Conservation (phyloP, 768 basidiomycete genomes). For the Rhodocollybia butyracea region DNA sequence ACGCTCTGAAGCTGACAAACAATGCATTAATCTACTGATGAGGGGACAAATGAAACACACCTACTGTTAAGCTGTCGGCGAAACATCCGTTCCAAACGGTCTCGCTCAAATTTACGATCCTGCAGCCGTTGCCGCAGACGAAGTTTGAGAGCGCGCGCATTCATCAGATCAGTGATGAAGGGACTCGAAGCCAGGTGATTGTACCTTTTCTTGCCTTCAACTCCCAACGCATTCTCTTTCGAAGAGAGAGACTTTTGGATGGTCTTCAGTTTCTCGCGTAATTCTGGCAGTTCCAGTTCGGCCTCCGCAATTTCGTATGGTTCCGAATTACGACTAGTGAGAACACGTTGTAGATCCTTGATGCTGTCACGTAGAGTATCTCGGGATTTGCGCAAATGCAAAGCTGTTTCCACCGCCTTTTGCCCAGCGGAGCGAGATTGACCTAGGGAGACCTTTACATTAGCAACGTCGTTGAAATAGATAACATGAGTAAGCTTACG, state of each 20-base stretch:
- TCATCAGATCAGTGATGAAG: not conserved
- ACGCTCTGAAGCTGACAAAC: conserved; percentile 12
- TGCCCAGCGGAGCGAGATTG: not conserved
- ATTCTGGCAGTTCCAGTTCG: not conserved
- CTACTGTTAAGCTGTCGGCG: not conserved
- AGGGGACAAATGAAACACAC: not conserved
- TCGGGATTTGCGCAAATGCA: not conserved
- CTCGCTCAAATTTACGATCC: not conserved
- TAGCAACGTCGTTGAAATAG: not conserved
- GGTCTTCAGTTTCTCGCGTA: not conserved
- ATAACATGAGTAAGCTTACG: conserved; percentile 12
- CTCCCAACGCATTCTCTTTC: not conserved
- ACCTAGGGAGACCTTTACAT: not conserved
- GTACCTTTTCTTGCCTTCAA: not conserved
- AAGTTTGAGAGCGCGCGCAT: not conserved
- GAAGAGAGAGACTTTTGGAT: not conserved
- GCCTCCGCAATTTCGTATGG: conserved; percentile 1
- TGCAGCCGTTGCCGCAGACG: not conserved
- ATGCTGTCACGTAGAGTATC: not conserved
- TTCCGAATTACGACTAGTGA: not conserved
- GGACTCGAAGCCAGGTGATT: not conserved
- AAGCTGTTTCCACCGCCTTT: not conserved
- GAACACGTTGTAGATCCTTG: not conserved
- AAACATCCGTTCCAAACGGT: not conserved
- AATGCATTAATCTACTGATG: not conserved